phyloP scores from a whole-genome alignment of 31 red algal species.

The Pterothamnion heteromorphum region DNA sequence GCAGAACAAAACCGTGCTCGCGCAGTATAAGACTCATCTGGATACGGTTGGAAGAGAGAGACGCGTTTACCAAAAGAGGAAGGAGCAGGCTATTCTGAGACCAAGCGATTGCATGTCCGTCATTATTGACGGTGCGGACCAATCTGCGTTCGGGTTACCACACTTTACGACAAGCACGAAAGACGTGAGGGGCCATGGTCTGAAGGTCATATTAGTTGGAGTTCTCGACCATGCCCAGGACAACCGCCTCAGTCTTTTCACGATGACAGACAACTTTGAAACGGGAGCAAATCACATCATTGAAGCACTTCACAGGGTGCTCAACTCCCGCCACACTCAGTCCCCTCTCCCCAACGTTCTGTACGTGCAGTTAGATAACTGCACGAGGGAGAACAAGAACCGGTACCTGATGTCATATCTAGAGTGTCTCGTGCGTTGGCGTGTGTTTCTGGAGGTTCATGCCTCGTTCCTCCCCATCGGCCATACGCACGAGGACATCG shows the following conservation, averaged over 20 bases:
- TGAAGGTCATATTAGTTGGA: neutral
- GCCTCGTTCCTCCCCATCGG: neutral
- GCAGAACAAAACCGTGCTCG: no score
- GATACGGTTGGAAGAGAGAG: no score
- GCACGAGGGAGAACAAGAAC: neutral
- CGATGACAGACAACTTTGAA: neutral
- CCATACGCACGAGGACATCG: neutral
- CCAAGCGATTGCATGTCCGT: no score
- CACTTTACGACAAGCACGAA: neutral
- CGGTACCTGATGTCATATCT: neutral
- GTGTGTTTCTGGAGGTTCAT: neutral
- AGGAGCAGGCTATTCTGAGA: no score
- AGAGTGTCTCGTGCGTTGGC: neutral
- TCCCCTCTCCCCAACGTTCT: neutral
- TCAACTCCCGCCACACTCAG: neutral
- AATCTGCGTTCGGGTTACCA: neutral
- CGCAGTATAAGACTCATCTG: no score
- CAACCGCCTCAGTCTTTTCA: neutral
- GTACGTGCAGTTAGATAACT: neutral
- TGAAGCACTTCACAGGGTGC: neutral
- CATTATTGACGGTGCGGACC: neutral
- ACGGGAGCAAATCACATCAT: neutral
- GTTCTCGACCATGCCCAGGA: neutral
- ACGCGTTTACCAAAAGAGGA: no score
- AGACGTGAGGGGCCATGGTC: neutral